Percentiles rank a stretch among this genome's conserved stretches.
These are phyloP conservation scores for Penicillium flavigenum DNA, from an alignment of 495 filamentous ascomycete species.

Conservation along the genomic window DNA sequence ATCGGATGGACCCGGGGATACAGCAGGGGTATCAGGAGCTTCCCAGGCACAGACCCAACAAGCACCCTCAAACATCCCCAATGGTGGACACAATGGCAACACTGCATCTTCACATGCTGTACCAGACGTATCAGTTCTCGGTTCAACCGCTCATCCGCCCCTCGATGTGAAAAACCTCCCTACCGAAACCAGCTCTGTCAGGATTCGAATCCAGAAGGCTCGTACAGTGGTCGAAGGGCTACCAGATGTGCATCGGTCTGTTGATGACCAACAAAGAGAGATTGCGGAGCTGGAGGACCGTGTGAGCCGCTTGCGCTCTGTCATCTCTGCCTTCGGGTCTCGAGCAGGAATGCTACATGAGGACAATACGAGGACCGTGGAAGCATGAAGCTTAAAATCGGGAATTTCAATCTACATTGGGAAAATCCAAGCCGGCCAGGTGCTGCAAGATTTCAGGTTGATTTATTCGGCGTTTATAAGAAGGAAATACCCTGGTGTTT, in stretches of 20 bases:
- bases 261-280: conserved; percentile 78
- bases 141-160: conserved; percentile 38
- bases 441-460: background rate
- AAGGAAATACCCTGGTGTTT: conserved; percentile 28
- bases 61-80: conserved; percentile 20
- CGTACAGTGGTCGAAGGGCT: conserved; percentile 63
- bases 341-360: conserved; percentile 24
- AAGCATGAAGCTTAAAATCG: conserved; percentile 6
- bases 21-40: conserved; percentile 24
- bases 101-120: conserved; percentile 25
- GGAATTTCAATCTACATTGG: background rate
- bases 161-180: conserved; percentile 77
- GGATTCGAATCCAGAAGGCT: conserved; percentile 78
- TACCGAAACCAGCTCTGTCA: conserved; percentile 68
- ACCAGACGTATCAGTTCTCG: conserved; percentile 28
- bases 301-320: conserved; percentile 57
- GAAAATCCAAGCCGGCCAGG: background rate
- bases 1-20: conserved; percentile 26
- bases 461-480: conserved; percentile 21
- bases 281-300: conserved; percentile 71
- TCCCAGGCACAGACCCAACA: conserved; percentile 34
- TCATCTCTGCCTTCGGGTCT: conserved; percentile 48
- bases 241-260: conserved; percentile 70
- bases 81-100: conserved; percentile 21
- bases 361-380: conserved; percentile 1